Base-by-base conservation (phyloP, 192 early-diverging fungal genomes). In the Entophlyctis helioformis region DNA sequence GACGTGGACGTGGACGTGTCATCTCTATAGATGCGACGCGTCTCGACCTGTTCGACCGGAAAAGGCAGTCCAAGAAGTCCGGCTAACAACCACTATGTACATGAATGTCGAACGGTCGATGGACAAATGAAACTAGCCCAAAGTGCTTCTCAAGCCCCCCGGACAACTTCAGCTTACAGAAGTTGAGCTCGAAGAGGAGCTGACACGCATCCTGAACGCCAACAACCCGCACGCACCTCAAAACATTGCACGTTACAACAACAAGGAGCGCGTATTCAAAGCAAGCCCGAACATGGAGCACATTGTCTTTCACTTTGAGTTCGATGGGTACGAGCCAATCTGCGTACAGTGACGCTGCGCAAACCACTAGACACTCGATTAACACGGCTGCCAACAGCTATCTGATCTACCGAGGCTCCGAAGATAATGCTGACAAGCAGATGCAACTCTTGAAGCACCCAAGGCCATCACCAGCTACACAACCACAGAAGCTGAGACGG, bases 181-280 rank as follows among this genome's bases (percentile, higher is more conserved):
- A 47, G 36, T 49, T 7, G 76, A 79, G 42, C 56, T 79, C 20
- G 60, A 77, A 22, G 76, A 79, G 38, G 76, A 79, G 46, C 42
- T 76, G 34, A 79, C 76, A 13, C 46, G 76, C 18, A 77, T 79
- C 42, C 54, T 79, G 34, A 79, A 79, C 55, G 76, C 76, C 27
- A 79, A 79, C 56, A 79, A 79, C 52, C 76, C 76, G 7, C 61
- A 68, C 37, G 76, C 76, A 6, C 71, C 76, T 18, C 76, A 79
- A 55, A 79, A 79, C 56, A 74, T 77, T 54, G 67, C 76, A 3
- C 42, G 76, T 24, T 79, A 66, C 53, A 74, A 66, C 45, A 37
- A 72, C 51, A 72, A 67, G 40, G 76, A 79, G 38, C 20, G 45
- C 34, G 63, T 65, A 16, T 79, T 78, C 60, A 76, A 77, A 48